phyloP scores from a whole-genome alignment of 805 yeast species.

The Monosporozyma yasuniensis region DNA sequence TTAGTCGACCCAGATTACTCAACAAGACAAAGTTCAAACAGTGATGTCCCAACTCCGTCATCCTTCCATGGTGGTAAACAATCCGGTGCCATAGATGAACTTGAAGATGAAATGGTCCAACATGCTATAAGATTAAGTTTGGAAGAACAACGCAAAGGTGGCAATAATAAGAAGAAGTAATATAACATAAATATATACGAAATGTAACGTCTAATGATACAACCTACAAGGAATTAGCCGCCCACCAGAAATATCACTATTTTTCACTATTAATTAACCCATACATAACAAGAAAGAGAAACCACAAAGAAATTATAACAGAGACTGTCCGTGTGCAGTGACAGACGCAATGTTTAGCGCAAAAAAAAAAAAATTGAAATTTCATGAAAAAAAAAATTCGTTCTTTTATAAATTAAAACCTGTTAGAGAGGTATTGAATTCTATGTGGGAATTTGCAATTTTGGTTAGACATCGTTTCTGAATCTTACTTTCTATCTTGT shows the following conservation, averaged over 20 bases:
- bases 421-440: not conserved
- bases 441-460: not conserved
- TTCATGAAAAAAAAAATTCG: not conserved
- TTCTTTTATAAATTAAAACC: not conserved
- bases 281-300: not conserved
- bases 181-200: not conserved
- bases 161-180: not conserved
- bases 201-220: not conserved
- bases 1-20: constrained; percentile 34
- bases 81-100: constrained; percentile 23
- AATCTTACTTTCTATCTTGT: not conserved
- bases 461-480: not conserved
- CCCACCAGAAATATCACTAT: not conserved
- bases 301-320: too few species aligned
- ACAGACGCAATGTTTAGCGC: constrained; percentile 3
- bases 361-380: constrained; percentile 1
- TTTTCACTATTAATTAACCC: not conserved
- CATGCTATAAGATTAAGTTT: constrained; percentile 73
- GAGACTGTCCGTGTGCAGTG: constrained; percentile 1
- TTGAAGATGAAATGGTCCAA: constrained; percentile 73
- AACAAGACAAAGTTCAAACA: not conserved
- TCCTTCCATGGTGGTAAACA: not conserved
- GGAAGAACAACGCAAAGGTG: constrained; percentile 35
- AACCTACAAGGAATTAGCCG: not conserved
- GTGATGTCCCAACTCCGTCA: not conserved